These are phyloP conservation scores for Populus hybrid DNA, from an alignment of 441 rosid genomes.

Conservation along the genomic window DNA sequence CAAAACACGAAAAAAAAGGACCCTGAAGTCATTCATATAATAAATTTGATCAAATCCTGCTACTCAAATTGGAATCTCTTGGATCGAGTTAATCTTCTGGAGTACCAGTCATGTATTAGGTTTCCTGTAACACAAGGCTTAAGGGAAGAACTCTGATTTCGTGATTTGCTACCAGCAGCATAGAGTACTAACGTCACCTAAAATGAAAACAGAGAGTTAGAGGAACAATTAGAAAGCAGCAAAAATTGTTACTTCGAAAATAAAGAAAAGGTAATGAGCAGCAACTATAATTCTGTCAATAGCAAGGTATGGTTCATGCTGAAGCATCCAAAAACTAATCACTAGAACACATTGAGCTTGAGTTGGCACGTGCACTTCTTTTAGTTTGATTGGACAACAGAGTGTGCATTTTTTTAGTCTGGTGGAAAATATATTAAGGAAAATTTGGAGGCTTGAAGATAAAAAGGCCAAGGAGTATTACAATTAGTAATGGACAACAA, in stretches of 20 bases:
- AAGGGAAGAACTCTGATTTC: constrained; percentile 57
- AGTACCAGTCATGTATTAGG: constrained; percentile 74
- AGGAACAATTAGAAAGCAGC: constrained; percentile 5
- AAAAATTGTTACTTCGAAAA: constrained; percentile 1
- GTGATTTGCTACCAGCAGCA: constrained; percentile 61
- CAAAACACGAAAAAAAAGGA: not conserved
- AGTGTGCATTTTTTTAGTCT: not conserved
- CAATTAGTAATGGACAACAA: not conserved
- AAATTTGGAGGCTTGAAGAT: not conserved
- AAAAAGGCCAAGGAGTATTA: not conserved
- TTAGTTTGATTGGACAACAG: not conserved
- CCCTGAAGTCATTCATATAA: not conserved
- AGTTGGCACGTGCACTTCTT: not conserved
- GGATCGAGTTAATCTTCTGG: constrained; percentile 1
- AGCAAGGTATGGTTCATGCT: not conserved
- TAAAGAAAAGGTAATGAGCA: not conserved
- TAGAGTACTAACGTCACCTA: constrained; percentile 59
- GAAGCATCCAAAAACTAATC: not conserved
- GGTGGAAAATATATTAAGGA: not conserved
- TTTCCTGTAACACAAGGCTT: constrained; percentile 80
- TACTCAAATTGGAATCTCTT: not conserved
- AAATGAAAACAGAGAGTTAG: constrained; percentile 13
- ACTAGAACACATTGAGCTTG: not conserved
- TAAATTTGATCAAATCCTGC: not conserved
- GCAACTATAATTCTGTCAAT: not conserved